Evolutionary conservation across 768 basidiomycete genomes (phyloP).

Genomic region (Kwoniella bestiolae): DNA sequence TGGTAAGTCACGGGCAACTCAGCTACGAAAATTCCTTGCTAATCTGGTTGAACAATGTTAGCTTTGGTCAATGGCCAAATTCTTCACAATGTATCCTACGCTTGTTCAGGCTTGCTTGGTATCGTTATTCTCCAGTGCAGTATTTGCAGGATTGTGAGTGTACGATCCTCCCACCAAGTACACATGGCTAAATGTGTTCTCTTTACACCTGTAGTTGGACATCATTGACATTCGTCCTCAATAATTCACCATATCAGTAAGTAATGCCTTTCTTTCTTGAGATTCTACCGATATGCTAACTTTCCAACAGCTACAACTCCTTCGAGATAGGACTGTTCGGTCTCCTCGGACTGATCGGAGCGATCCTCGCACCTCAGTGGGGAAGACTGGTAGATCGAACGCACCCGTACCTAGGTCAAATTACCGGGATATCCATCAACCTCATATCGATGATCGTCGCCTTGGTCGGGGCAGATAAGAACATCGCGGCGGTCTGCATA

Average conservation of each 20-base stretch:
- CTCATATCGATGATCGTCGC: constrained; percentile 61
- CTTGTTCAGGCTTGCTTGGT: constrained; percentile 69
- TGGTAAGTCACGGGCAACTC: constrained; percentile 37
- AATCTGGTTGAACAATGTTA: background rate
- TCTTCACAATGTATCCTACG: constrained; percentile 74
- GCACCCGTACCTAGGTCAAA: constrained; percentile 76
- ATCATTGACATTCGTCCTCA: constrained; percentile 74
- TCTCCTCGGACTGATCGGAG: constrained; percentile 68
- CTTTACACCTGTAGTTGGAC: constrained; percentile 56
- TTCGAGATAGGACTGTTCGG: constrained; percentile 75
- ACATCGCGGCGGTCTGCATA: constrained; percentile 72
- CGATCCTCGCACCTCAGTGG: constrained; percentile 68
- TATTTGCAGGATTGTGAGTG: no score
- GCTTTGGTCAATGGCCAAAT: constrained; percentile 72
- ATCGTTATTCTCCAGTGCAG: constrained; percentile 61
- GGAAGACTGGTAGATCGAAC: constrained; percentile 73
- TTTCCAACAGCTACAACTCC: constrained; percentile 56
- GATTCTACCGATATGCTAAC: background rate
- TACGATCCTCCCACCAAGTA: no score
- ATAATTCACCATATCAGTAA: constrained; percentile 74
- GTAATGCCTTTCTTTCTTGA: constrained; percentile 5
- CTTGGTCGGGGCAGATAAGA: constrained; percentile 70
- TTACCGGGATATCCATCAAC: constrained; percentile 62
- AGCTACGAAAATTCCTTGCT: no score
- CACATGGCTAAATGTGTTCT: no score